phyloP scores from a whole-genome alignment of 1,284 basidiomycete genomes.

The Leccinum huronense region DNA sequence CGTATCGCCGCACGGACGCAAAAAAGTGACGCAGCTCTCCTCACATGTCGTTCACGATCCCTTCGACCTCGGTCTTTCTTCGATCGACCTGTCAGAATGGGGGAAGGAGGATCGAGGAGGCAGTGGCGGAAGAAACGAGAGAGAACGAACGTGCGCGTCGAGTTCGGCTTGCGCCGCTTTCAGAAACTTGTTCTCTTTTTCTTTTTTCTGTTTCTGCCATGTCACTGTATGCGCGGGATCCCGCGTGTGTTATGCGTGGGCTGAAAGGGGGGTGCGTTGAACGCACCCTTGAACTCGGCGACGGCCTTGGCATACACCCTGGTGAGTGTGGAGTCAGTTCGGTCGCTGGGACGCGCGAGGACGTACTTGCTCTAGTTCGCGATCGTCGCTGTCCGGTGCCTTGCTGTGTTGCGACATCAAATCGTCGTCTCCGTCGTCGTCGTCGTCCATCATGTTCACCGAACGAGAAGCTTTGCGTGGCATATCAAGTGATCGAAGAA shows the following conservation, averaged over 20 bases:
- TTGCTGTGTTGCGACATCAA: constrained; percentile 23
- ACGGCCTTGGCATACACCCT: constrained; percentile 34
- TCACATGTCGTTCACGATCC: constrained; percentile 30
- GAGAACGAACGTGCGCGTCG: constrained; percentile 29
- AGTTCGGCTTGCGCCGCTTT: constrained; percentile 32
- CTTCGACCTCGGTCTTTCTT: constrained; percentile 23
- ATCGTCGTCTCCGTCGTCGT: constrained; percentile 20
- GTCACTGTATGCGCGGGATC: constrained; percentile 30
- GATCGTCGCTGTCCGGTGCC: constrained; percentile 29
- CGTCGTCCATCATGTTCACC: constrained; percentile 13
- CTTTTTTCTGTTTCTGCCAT: constrained; percentile 41
- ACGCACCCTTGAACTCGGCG: constrained; percentile 34
- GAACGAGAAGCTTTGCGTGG: constrained; percentile 19
- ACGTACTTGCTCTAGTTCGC: constrained; percentile 28
- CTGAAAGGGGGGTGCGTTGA: background rate
- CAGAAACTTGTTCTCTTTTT: constrained; percentile 36
- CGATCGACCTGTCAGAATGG: constrained; percentile 19
- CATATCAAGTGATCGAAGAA: constrained; percentile 10
- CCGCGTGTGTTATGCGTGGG: background rate
- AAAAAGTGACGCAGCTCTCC: constrained; percentile 16
- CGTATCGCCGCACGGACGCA: background rate
- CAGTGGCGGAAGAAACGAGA: background rate
- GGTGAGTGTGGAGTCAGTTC: background rate
- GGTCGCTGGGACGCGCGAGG: too few relatives aligned
- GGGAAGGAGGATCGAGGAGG: background rate